phyloP scores from a whole-genome alignment of 2,329 filamentous ascomycete species.

The Tricladium varicosporioides region DNA sequence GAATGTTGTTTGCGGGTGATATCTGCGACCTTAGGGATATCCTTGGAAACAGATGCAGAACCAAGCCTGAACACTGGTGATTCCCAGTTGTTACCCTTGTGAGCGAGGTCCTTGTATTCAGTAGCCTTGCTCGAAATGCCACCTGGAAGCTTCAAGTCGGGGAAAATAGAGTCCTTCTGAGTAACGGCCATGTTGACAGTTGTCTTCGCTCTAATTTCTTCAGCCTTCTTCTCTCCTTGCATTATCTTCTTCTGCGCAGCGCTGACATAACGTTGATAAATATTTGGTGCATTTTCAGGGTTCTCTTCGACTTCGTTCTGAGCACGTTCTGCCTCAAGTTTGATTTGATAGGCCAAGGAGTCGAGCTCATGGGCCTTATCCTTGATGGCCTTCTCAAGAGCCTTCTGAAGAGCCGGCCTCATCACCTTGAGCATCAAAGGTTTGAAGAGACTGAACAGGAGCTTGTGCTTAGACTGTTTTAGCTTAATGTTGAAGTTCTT shows the following conservation, averaged over 20 bases:
- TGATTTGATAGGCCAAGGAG: conserved; percentile 68
- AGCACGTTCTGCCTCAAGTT: conserved; percentile 77
- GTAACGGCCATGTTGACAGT: conserved; percentile 83
- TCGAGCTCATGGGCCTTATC: conserved; percentile 78
- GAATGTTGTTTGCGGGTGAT: conserved; percentile 53
- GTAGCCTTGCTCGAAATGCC: conserved; percentile 92
- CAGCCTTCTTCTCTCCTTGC: conserved; percentile 75
- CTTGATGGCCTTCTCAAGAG: conserved; percentile 84
- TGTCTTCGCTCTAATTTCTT: conserved; percentile 65
- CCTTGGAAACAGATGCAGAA: conserved; percentile 66
- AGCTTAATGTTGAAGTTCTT: conserved; percentile 84
- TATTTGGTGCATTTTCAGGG: conserved; percentile 72
- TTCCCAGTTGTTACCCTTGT: conserved; percentile 91
- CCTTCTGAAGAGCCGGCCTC: conserved; percentile 81
- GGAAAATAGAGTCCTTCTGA: conserved; percentile 89
- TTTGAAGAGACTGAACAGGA: conserved; percentile 84
- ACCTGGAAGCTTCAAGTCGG: conserved; percentile 78
- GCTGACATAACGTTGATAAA: conserved; percentile 80
- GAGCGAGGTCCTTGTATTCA: conserved; percentile 84
- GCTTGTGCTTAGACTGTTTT: conserved; percentile 92
- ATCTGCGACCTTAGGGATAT: conserved; percentile 59
- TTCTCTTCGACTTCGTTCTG: conserved; percentile 62
- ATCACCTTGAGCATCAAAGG: conserved; percentile 81
- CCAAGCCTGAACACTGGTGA: conserved; percentile 91
- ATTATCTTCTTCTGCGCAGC: conserved; percentile 72